A percentile compares a stretch with the other conserved stretches of the same genome.
phyloP scores from a whole-genome alignment of 2,329 filamentous ascomycete genomes.

The Coniochaeta sp. region DNA sequence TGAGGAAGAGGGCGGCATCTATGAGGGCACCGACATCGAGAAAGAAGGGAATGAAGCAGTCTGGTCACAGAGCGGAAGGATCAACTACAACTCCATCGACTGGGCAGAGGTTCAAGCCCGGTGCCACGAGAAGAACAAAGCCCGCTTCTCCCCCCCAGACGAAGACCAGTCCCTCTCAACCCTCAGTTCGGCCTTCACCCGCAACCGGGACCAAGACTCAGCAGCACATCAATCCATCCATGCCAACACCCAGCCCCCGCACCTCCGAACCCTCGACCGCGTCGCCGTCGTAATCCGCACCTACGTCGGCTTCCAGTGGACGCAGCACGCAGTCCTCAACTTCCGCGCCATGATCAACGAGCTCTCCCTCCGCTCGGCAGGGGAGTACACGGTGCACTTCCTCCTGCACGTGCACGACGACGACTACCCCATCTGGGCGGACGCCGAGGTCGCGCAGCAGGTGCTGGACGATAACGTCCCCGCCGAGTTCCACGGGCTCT shows the following conservation, averaged over 20 bases:
- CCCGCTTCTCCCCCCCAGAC: conserved; percentile 40
- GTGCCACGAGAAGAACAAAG: conserved; percentile 53
- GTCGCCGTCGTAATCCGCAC: conserved; percentile 75
- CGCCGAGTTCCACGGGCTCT: conserved; percentile 70
- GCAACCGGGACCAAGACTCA: conserved; percentile 1
- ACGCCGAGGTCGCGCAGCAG: conserved; percentile 63
- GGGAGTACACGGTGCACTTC: conserved; percentile 78
- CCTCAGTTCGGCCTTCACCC: conserved; percentile 3
- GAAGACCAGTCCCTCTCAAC: conserved; percentile 1
- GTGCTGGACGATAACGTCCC: conserved; percentile 65
- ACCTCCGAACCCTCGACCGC: conserved; percentile 41
- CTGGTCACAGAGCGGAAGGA: conserved; percentile 47
- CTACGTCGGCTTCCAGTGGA: conserved; percentile 74
- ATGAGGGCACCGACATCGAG: conserved; percentile 67
- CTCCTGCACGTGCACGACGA: conserved; percentile 79
- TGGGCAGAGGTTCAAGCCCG: conserved; percentile 48
- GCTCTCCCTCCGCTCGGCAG: conserved; percentile 67
- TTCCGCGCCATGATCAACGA: conserved; percentile 77
- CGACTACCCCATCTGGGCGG: conserved; percentile 73
- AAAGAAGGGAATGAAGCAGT: conserved; percentile 56
- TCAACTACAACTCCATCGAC: conserved; percentile 48
- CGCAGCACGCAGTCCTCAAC: conserved; percentile 69
- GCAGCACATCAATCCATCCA: not conserved
- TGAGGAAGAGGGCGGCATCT: conserved; percentile 61
- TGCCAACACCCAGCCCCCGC: conserved; percentile 1